A percentile compares a stretch with the other conserved stretches of the same genome.
Evolutionary conservation across 495 filamentous ascomycete genomes (phyloP).

Genomic region (Bryoglossum gracile): DNA sequence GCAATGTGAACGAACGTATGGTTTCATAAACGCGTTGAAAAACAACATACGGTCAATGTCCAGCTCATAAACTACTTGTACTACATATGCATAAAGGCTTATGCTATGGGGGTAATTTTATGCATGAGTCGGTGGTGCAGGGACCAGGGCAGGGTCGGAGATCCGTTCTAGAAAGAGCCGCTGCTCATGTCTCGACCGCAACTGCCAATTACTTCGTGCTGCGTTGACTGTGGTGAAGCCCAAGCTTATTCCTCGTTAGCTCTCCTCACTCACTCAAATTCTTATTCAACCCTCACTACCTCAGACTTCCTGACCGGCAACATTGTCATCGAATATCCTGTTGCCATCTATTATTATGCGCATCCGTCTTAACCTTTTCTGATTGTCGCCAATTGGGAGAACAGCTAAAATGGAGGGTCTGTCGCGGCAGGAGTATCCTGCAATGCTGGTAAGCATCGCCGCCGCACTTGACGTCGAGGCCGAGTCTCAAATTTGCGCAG

Average conservation of each 20-base stretch:
- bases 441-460: conserved; percentile 71
- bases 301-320: conserved; percentile 4
- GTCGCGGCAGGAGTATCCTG: conserved; percentile 88
- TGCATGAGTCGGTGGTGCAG: too few relatives aligned
- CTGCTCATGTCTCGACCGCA: background rate
- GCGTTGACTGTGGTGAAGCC: conserved; percentile 1
- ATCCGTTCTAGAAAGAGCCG: too few relatives aligned
- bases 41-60: too few relatives aligned
- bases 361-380: background rate
- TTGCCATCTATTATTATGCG: conserved; percentile 18
- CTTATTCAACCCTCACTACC: too few relatives aligned
- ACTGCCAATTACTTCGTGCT: background rate
- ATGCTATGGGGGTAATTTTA: too few relatives aligned
- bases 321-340: background rate
- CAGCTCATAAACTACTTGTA: too few relatives aligned
- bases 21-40: too few relatives aligned
- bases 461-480: background rate
- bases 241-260: too few relatives aligned
- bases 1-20: too few relatives aligned
- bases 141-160: too few relatives aligned
- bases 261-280: too few relatives aligned
- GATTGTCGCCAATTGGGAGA: conserved; percentile 9
- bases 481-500: conserved; percentile 1
- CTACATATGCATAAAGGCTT: too few relatives aligned
- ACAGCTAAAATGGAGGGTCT: conserved; percentile 54